A percentile compares a stretch with the other conserved stretches of the same genome.
Evolutionary conservation across 2,329 filamentous ascomycete species (phyloP).

Genomic region (Emmonsiellopsis sp.): DNA sequence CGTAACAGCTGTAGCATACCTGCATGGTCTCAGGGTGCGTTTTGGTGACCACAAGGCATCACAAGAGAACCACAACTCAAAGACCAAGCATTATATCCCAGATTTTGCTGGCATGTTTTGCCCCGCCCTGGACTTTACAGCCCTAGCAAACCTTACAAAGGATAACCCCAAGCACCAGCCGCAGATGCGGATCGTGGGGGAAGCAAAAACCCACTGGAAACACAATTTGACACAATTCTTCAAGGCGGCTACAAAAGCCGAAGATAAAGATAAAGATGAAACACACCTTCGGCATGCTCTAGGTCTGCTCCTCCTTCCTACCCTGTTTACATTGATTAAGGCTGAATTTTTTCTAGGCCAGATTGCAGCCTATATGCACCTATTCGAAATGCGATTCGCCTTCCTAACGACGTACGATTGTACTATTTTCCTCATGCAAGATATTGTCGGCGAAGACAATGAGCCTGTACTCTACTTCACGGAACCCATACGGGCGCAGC

Average conservation of each 20-base stretch:
- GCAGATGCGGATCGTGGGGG: constrained; percentile 5
- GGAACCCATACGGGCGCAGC: neutral
- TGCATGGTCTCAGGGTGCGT: neutral
- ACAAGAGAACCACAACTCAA: neutral
- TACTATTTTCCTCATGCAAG: constrained; percentile 9
- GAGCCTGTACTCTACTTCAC: constrained; percentile 1
- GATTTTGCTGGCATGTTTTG: neutral
- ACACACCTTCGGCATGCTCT: neutral
- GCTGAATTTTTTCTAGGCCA: constrained; percentile 5
- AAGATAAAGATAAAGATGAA: neutral
- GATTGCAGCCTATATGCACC: constrained; percentile 9
- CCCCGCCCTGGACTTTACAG: neutral
- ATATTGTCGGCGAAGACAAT: neutral
- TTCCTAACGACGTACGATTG: constrained; percentile 9
- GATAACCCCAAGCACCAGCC: neutral
- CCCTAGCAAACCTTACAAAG: neutral
- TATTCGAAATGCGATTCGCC: constrained; percentile 6
- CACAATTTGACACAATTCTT: constrained; percentile 4
- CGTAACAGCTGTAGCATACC: neutral
- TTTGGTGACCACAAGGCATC: constrained; percentile 1
- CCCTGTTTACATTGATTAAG: neutral
- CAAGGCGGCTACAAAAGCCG: neutral
- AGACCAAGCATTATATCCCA: neutral
- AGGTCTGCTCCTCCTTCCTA: neutral
- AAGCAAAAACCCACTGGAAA: constrained; percentile 10